These are phyloP conservation scores for Sporothrix euskadiensis DNA, from an alignment of 2,329 filamentous ascomycete species.

Conservation along the genomic window DNA sequence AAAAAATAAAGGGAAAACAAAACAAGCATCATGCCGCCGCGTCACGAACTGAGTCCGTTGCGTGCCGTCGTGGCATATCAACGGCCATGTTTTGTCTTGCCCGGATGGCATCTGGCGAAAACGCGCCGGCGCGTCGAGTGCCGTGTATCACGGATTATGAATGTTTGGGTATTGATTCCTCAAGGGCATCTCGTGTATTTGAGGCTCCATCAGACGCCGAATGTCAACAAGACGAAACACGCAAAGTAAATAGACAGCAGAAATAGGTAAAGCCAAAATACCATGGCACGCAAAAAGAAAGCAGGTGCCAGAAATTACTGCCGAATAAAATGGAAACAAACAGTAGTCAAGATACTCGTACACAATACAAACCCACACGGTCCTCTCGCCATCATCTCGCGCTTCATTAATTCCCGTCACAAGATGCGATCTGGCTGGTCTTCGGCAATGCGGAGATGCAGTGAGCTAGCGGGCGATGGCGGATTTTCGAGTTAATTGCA, in stretches of 20 bases:
- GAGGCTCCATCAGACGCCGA: not conserved
- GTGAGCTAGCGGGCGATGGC: conserved; percentile 12
- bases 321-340: conserved; percentile 2
- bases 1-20: not conserved
- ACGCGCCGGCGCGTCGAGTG: not conserved
- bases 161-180: not conserved
- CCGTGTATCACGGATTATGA: not conserved
- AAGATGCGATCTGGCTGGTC: conserved; percentile 18
- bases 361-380: not conserved
- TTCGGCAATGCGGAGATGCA: conserved; percentile 21
- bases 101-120: not conserved
- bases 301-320: not conserved
- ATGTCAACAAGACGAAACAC: not conserved
- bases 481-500: conserved; percentile 2
- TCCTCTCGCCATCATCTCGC: not conserved
- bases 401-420: not conserved
- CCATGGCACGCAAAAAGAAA: not conserved
- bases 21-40: conserved; percentile 18
- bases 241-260: not conserved
- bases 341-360: too few species aligned
- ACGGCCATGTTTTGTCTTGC: conserved; percentile 18
- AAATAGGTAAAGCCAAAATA: not conserved
- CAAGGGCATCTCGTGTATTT: not conserved
- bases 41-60: conserved; percentile 7
- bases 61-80: conserved; percentile 21